These are phyloP conservation scores for Coemansia sp. DNA, from an alignment of 192 early-diverging fungal genomes.

Conservation along the genomic window DNA sequence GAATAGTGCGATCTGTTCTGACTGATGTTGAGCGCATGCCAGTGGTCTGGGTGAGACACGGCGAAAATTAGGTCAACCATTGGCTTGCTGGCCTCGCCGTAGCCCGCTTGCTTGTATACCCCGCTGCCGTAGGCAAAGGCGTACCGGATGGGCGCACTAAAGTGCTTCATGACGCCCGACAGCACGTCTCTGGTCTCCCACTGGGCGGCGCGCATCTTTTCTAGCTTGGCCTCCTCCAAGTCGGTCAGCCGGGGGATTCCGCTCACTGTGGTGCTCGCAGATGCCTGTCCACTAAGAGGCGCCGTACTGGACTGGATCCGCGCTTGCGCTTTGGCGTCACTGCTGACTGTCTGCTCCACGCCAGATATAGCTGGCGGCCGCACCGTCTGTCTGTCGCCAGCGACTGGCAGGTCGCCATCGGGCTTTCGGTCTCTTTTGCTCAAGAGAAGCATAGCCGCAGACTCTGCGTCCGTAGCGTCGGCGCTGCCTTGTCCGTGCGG, in stretches of 20 bases:
- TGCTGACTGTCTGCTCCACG: background rate
- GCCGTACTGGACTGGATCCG: background rate
- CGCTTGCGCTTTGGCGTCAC: background rate
- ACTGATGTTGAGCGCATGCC: conserved; percentile 96
- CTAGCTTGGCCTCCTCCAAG: conserved; percentile 32
- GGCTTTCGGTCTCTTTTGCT: conserved; percentile 7
- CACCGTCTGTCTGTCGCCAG: conserved; percentile 28
- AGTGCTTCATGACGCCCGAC: conserved; percentile 26
- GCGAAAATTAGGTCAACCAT: conserved; percentile 98
- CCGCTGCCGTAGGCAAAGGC: conserved; percentile 97
- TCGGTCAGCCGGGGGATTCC: conserved; percentile 16
- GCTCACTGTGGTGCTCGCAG: conserved; percentile 12
- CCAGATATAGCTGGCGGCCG: conserved; percentile 10
- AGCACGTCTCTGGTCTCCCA: conserved; percentile 22
- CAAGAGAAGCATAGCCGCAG: conserved; percentile 23
- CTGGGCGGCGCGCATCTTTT: conserved; percentile 27
- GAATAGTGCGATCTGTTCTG: conserved; percentile 94
- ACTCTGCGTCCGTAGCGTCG: background rate
- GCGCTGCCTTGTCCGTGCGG: background rate
- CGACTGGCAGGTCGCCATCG: background rate
- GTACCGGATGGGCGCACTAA: conserved; percentile 54
- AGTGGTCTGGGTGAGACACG: conserved; percentile 93
- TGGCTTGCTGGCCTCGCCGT: conserved; percentile 67
- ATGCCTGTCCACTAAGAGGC: background rate
- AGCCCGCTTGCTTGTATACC: conserved; percentile 89